phyloP scores from a whole-genome alignment of 108 stramenopile genomes.

The Fragilaria radians region DNA sequence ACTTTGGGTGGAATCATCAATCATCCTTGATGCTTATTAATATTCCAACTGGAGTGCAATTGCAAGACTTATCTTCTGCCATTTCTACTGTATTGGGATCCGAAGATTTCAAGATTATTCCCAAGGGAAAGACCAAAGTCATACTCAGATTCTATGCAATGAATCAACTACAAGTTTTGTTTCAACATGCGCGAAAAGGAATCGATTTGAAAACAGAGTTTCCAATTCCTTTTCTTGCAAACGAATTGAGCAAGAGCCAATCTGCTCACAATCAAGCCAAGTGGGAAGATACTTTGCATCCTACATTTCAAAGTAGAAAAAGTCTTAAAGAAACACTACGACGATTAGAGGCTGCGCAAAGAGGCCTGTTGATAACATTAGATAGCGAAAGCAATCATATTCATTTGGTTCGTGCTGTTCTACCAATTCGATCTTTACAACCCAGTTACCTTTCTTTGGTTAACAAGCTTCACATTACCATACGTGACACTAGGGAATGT shows the following conservation, averaged over 20 bases:
- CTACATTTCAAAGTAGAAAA: background rate
- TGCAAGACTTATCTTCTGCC: background rate
- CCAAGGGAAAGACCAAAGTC: background rate
- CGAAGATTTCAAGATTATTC: background rate
- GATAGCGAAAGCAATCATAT: background rate
- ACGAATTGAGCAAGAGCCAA: background rate
- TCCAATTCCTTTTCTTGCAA: background rate
- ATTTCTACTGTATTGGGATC: background rate
- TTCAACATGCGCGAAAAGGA: background rate
- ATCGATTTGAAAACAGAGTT: background rate
- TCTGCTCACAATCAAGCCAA: background rate
- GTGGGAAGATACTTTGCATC: background rate
- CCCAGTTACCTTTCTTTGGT: background rate
- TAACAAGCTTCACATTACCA: conserved; percentile 1
- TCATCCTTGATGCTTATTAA: background rate
- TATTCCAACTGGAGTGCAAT: background rate
- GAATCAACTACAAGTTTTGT: background rate
- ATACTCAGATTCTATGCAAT: background rate
- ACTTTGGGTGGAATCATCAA: conserved; percentile 12
- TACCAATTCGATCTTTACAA: background rate
- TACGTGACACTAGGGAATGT: background rate
- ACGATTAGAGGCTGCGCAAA: background rate
- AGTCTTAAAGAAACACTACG: background rate
- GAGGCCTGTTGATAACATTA: background rate
- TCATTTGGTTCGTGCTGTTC: background rate